A percentile compares a stretch with the other conserved stretches of the same genome.
These are phyloP conservation scores for Pezicula rhizophila DNA, from an alignment of 2,329 filamentous ascomycete genomes.

Conservation along the genomic window DNA sequence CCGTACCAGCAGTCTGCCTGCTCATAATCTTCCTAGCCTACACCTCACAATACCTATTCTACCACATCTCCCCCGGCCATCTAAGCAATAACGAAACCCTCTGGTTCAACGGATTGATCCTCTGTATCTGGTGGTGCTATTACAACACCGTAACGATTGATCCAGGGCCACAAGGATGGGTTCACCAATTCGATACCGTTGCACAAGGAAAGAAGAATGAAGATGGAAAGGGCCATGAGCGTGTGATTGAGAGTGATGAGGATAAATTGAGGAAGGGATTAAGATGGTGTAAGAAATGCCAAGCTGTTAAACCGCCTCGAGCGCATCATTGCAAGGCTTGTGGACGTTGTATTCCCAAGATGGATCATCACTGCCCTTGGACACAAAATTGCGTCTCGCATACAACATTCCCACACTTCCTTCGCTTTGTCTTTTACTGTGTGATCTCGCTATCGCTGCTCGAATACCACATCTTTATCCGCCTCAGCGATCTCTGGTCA, in stretches of 20 bases:
- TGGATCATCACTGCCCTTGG: slow-evolving; percentile 88
- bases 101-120: slow-evolving; percentile 60
- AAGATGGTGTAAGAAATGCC: slow-evolving; percentile 72
- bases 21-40: slow-evolving; percentile 67
- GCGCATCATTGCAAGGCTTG: slow-evolving; percentile 80
- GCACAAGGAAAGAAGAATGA: slow-evolving; percentile 6
- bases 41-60: slow-evolving; percentile 66
- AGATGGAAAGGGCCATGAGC: slow-evolving; percentile 13
- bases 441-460: slow-evolving; percentile 56
- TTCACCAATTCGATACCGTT: slow-evolving; percentile 7
- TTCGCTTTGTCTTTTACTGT: slow-evolving; percentile 70
- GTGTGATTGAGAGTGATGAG: slow-evolving; percentile 10
- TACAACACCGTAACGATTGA: slow-evolving; percentile 52
- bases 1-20: slow-evolving; percentile 61
- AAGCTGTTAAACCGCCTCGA: slow-evolving; percentile 66
- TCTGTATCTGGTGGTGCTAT: slow-evolving; percentile 65
- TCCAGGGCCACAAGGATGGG: slow-evolving; percentile 45
- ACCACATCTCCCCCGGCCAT: slow-evolving; percentile 54
- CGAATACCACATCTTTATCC: slow-evolving; percentile 51
- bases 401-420: slow-evolving; percentile 74
- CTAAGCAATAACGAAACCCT: slow-evolving; percentile 50
- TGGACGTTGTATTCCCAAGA: slow-evolving; percentile 67
- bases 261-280: slow-evolving; percentile 18
- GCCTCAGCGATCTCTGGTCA: slow-evolving; percentile 55
- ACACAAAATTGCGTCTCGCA: slow-evolving; percentile 78